These are phyloP conservation scores for Prunus salicina DNA, from an alignment of 306 rosid species.

Conservation along the genomic window DNA sequence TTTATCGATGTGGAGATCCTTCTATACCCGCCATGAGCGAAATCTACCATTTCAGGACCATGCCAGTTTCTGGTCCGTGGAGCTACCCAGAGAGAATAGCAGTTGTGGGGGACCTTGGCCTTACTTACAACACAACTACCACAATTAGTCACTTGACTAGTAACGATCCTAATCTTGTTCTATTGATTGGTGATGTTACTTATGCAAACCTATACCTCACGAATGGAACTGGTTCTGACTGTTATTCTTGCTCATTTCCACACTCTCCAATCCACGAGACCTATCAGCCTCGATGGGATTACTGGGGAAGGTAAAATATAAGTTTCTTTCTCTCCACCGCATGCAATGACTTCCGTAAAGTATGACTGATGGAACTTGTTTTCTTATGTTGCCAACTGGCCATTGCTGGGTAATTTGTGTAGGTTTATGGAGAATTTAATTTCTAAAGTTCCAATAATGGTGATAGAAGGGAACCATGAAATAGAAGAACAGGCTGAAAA, in stretches of 20 bases:
- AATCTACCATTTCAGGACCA: slow-evolving; percentile 54
- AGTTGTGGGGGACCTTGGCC: slow-evolving; percentile 86
- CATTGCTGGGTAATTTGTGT: slow-evolving; percentile 26
- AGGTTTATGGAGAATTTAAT: slow-evolving; percentile 83
- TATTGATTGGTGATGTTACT: slow-evolving; percentile 72
- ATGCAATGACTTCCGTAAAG: neutral
- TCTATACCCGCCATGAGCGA: slow-evolving; percentile 57
- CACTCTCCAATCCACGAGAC: slow-evolving; percentile 77
- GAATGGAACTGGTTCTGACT: slow-evolving; percentile 77
- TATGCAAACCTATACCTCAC: slow-evolving; percentile 82
- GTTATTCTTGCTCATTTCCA: slow-evolving; percentile 75
- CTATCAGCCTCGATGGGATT: slow-evolving; percentile 92
- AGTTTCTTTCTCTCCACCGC: neutral
- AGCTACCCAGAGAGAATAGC: slow-evolving; percentile 68
- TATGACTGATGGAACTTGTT: neutral
- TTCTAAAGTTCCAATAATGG: slow-evolving; percentile 79
- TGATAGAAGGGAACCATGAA: slow-evolving; percentile 90
- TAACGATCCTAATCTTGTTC: slow-evolving; percentile 68
- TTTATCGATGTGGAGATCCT: slow-evolving; percentile 77
- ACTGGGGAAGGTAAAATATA: slow-evolving; percentile 74
- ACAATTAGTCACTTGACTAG: slow-evolving; percentile 64
- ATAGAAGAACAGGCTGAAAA: slow-evolving; percentile 57
- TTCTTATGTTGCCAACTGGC: slow-evolving; percentile 13
- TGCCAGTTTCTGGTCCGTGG: slow-evolving; percentile 57
- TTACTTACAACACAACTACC: slow-evolving; percentile 75